Conservation (phyloP, 768 basidiomycete species). For the Tricholoma hemisulphureum region DNA sequence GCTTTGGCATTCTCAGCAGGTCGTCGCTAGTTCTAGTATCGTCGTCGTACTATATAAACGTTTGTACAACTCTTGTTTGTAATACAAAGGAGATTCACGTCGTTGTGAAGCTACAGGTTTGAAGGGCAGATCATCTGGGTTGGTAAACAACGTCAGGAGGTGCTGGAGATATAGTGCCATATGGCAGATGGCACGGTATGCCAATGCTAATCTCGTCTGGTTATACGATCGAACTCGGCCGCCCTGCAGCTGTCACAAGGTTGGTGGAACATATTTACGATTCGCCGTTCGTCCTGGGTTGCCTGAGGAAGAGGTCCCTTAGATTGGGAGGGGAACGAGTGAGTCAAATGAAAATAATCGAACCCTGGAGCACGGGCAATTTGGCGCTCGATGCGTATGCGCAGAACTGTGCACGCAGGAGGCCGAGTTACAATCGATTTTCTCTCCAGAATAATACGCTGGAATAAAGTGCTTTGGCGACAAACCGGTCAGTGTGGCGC, state of each 20-base stretch:
- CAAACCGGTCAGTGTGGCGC: slow-evolving; percentile 5
- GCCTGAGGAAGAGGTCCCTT: slow-evolving; percentile 24
- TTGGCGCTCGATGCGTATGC: slow-evolving; percentile 60
- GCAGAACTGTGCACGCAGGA: slow-evolving; percentile 53
- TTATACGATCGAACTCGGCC: slow-evolving; percentile 31
- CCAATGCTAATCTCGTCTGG: slow-evolving; percentile 10
- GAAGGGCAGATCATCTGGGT: neutral
- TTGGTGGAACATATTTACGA: slow-evolving; percentile 65
- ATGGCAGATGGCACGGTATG: neutral
- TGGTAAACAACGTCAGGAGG: slow-evolving; percentile 7
- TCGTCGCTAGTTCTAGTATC: too few relatives aligned
- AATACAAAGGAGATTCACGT: neutral
- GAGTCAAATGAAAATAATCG: neutral
- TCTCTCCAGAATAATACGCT: slow-evolving; percentile 60
- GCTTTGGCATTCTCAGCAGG: too few relatives aligned
- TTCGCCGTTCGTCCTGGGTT: slow-evolving; percentile 48
- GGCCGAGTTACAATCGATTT: slow-evolving; percentile 50
- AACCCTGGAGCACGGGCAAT: slow-evolving; percentile 54
- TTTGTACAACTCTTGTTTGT: neutral
- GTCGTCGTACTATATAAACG: too few relatives aligned
- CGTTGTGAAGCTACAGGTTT: neutral
- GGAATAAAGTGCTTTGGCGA: slow-evolving; percentile 59
- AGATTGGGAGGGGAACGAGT: neutral
- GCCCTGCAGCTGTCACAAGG: slow-evolving; percentile 57
- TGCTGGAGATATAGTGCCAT: neutral